Evolutionary conservation across 169 alveolate species (phyloP), one percentile per base, ranked within the genome.

Genomic region (Eimeria falciformis): DNA sequence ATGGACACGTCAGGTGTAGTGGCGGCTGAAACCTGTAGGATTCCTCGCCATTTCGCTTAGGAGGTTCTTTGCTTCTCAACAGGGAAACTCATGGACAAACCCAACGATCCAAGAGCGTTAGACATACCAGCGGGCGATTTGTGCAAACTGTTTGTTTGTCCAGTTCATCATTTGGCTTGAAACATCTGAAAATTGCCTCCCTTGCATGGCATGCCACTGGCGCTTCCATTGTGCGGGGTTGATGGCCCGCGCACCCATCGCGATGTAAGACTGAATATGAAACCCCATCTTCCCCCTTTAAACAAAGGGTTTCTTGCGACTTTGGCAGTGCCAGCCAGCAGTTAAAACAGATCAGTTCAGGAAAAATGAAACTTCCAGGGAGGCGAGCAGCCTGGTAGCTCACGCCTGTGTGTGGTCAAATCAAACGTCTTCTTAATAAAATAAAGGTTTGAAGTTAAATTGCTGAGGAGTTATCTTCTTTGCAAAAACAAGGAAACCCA

Each of bases 121-220:
- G 71, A 37, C 91, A 37, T 27, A 83, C 91, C 47, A 37, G 50
- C 91, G 78, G 21, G 81, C 53, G 7, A 83, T 62, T 45, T 83
- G 91, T 0, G 91, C 91, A 25, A 83, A 58, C 50, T 83, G 91
- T 66, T 83, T 83, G 81, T 83, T 83, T 43, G 81, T 83, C 91
- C 81, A 56, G 18, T 12, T 25, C 62, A 83, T 45, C 46, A 62
- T 68, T 45, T 27, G 40, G 3, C 37, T 27, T 18, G 71, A 17
- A 18, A 83, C 81, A 14, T 83, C 91, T 2, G 68, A 3, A 18
- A 68, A 66, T 27, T 37, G 53, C n/a, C 33, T 33, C 2, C 91
- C 91, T 25, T 83, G 68, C 50, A 83, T 5, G 14, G 37, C 6
- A 0, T 43, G 40, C 91, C 91, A 83, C 66, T 66, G 50, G n/a